Base-by-base conservation (phyloP, 331 rosid species). In the Acacia pycnantha region DNA sequence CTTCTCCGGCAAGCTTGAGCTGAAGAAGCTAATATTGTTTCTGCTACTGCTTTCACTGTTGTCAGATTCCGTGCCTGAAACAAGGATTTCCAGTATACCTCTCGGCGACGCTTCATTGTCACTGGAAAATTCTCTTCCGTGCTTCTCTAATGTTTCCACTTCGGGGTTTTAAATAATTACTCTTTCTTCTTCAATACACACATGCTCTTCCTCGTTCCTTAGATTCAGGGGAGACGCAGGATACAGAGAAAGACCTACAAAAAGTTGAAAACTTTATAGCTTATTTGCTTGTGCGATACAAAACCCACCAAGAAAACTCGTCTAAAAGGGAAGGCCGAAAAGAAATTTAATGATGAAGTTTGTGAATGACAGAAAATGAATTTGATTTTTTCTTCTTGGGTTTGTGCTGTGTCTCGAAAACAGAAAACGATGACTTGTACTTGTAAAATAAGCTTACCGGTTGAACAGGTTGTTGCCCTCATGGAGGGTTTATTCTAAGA, bases 41-140 rank as follows among this genome's bases (percentile, higher is more conserved):
- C 37, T 14, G 47, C 81, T 86, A 72, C 84, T 77, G 83, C 88
- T 83, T 4, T 54, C 79, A 2, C 82, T 89, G 66, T 41, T 71
- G 76, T 93, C 97, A 0, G 94, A 90, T 33, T 91, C 97, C 31
- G 92, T 82, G 0, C 86, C 89, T 27, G 67, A 70, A 82, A 85
- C 77, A 2, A 84, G 89, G 82, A 84, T 68, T 35, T 93, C 98
- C 21, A 95, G 33, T 53, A 95, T 91, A 1, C 92, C 92, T 85
- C 99, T 88, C 1, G 95, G 98, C 0, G 99, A 95, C 10, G 50
- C 11, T 18, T 90, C 88, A 0, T 77, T 92, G 24, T 86, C 91
- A 79, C 83, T 51, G 0, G 75, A 21, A 48, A 37, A 14, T 46
- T 82, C 89, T 67, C 56, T 65, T 53, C 14, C 75, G 46, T 79